Evolutionary conservation across 495 filamentous ascomycete genomes (phyloP).

Genomic region (Pyronema omphalodes): DNA sequence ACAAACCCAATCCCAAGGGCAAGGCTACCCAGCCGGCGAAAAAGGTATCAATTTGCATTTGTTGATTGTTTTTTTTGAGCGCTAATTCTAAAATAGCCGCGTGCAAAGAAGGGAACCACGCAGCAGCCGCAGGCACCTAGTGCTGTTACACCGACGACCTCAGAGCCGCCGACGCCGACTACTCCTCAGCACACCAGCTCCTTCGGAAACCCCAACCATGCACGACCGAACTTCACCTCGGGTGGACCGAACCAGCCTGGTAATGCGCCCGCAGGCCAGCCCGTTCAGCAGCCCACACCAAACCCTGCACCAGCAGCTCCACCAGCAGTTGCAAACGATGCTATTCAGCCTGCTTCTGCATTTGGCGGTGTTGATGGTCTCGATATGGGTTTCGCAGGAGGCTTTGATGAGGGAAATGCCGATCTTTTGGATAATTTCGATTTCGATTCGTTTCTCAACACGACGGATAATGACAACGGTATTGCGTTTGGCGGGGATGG

Average conservation of each 20-base stretch:
- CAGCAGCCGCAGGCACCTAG: conserved; percentile 59
- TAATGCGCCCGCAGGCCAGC: conserved; percentile 31
- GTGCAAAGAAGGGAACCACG: conserved; percentile 45
- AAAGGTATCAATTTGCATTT: conserved; percentile 47
- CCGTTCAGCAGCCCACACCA: conserved; percentile 27
- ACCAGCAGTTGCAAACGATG: not conserved
- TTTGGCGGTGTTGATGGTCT: conserved; percentile 16
- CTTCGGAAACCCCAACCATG: conserved; percentile 26
- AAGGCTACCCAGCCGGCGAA: conserved; percentile 47
- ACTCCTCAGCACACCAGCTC: conserved; percentile 50
- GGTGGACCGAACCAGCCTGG: conserved; percentile 26
- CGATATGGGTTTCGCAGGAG: conserved; percentile 10
- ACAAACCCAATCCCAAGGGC: conserved; percentile 59
- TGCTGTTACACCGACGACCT: conserved; percentile 50
- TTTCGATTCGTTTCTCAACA: conserved; percentile 83
- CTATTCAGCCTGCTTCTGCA: not conserved
- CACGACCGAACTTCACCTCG: conserved; percentile 3
- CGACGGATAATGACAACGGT: conserved; percentile 32
- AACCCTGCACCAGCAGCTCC: conserved; percentile 26
- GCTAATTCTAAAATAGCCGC: conserved; percentile 50
- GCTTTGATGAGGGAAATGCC: conserved; percentile 36
- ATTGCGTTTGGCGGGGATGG: conserved; percentile 37
- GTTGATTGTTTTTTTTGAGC: conserved; percentile 25
- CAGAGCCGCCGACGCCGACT: conserved; percentile 65
- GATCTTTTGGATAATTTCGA: conserved; percentile 85